Percentiles rank a stretch among this genome's conserved stretches.
phyloP scores from a whole-genome alignment of 306 rosid genomes.

The Rosa rugosa region DNA sequence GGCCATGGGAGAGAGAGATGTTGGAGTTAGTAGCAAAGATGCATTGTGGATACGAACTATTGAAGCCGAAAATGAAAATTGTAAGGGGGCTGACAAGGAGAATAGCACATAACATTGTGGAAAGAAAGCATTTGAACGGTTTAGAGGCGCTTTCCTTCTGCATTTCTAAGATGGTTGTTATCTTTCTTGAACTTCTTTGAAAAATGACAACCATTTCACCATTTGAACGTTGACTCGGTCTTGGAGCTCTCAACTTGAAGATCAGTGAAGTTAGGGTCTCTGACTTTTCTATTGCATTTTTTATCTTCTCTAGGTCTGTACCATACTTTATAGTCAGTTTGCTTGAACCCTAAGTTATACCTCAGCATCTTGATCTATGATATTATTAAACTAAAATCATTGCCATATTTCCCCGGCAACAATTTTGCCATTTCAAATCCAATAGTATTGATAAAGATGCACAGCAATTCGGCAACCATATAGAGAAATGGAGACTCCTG shows the following conservation, averaged over 20 bases:
- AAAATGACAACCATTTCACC: neutral
- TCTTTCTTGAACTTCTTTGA: neutral
- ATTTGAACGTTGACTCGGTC: neutral
- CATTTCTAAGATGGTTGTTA: neutral
- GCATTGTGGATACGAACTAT: neutral
- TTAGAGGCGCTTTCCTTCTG: neutral
- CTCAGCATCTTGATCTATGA: slow-evolving; percentile 4
- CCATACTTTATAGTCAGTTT: neutral
- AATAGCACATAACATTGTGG: slow-evolving; percentile 11
- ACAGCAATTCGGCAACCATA: neutral
- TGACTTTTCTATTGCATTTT: neutral
- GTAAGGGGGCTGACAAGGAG: slow-evolving; percentile 22
- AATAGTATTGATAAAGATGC: neutral
- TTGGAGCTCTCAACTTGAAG: neutral
- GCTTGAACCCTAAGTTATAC: slow-evolving; percentile 1
- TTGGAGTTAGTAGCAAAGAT: neutral
- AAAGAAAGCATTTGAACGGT: slow-evolving; percentile 16
- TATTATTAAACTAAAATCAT: neutral
- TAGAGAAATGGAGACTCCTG: neutral
- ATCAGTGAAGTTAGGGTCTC: neutral
- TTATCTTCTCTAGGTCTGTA: neutral
- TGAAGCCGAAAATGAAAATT: slow-evolving; percentile 13
- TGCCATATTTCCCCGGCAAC: neutral
- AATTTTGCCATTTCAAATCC: neutral
- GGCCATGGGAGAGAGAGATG: neutral